Evolutionary conservation across 169 alveolate genomes (phyloP), one percentile per base, ranked within the genome.

Genomic region (Eimeria praecox): DNA sequence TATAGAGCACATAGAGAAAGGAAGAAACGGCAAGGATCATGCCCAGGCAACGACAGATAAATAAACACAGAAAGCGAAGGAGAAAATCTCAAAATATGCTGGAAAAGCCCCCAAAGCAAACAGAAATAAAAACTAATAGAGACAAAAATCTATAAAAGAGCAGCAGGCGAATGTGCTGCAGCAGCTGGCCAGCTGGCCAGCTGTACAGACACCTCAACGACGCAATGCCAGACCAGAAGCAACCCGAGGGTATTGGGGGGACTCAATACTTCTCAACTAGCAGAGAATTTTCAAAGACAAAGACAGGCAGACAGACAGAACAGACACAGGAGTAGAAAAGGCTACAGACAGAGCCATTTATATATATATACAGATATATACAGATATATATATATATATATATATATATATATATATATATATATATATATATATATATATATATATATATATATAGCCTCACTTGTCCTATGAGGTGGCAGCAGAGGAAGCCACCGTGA

Each of bases 381-480:
- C 12, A 56, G 24, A 16, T 2, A 56, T 27, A 16, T 4, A 6
- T 56, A 27, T 16, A 56, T 56, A 27, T 27, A 38, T 0, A 3
- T 18, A 22, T 38, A 27, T 10, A 64, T 64, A 14, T 9, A 64
- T 64, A 38, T 27, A 14, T 5, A 6, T n/a, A 1, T n/a, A 3
- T 2, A 56, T 27, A 16, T 4, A 6, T 56, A 27, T 16, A 56
- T 56, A 27, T 27, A 38, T 0, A 3, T 18, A 22, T 38, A 27
- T 10, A 64, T 64, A 14, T 9, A 64, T 64, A 38, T 27, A 14
- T 5, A 6, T n/a, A 1, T n/a, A 3, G 14, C 75, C 75, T 3
- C 27, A 83, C 96, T 94, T 94, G 96, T 14, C 96, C 96, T n/a
- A 94, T 80, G 82, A 94, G 89, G 90, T 94, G 96, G 77, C 93